A percentile compares a stretch with the other conserved stretches of the same genome.
Conservation (phyloP, 2,329 filamentous ascomycete species). For the Aspergillus sp. region DNA sequence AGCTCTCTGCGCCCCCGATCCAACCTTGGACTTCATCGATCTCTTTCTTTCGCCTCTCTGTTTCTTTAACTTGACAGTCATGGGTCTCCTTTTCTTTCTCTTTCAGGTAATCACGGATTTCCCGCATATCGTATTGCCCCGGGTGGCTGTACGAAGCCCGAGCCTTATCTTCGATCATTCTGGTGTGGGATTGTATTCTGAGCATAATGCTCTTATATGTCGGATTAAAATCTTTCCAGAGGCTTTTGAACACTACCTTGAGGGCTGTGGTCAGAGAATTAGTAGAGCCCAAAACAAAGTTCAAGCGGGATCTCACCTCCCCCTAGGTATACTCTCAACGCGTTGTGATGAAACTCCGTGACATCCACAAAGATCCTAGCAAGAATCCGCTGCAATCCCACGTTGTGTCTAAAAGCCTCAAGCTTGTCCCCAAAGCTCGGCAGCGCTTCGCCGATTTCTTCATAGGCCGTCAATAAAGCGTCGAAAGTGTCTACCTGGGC, state of each 20-base stretch:
- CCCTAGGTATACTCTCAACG: background rate
- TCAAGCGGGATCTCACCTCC: background rate
- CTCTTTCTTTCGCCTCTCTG: background rate
- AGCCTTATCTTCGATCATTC: background rate
- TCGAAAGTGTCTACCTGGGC: background rate
- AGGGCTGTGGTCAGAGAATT: background rate
- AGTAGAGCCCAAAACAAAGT: background rate
- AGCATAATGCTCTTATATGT: background rate
- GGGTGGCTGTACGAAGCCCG: background rate
- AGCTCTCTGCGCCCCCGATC: background rate
- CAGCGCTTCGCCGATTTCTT: background rate
- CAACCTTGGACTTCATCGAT: background rate
- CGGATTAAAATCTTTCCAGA: background rate
- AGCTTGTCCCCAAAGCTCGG: background rate
- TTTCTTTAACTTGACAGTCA: background rate
- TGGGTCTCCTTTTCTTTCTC: background rate
- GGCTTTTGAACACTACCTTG: background rate
- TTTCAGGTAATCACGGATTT: background rate
- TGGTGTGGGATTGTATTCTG: background rate
- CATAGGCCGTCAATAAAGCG: constrained; percentile 1
- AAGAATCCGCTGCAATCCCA: background rate
- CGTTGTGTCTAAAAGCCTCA: background rate
- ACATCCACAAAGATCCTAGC: background rate
- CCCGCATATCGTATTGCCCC: background rate
- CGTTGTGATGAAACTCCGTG: background rate